A percentile compares a stretch with the other conserved stretches of the same genome.
Evolutionary conservation across 2,329 filamentous ascomycete genomes (phyloP).

Genomic region (Xylariaceae sp.): DNA sequence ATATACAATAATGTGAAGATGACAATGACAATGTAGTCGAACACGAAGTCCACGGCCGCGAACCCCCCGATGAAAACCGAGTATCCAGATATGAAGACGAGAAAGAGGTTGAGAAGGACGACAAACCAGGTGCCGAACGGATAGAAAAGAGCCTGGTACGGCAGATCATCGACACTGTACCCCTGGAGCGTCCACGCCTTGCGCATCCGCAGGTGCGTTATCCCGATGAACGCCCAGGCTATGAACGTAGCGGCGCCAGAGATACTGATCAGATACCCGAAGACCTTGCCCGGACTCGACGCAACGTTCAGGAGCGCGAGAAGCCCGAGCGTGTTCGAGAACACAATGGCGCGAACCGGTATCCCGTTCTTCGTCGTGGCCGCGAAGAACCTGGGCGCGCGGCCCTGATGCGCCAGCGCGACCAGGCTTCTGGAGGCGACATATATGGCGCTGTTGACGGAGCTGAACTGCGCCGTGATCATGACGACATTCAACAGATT

Average conservation of each 20-base stretch:
- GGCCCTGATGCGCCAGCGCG: conserved; percentile 23
- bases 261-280: conserved; percentile 27
- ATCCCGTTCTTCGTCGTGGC: conserved; percentile 25
- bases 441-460: conserved; percentile 31
- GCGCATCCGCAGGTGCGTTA: conserved; percentile 27
- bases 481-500: conserved; percentile 32
- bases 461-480: conserved; percentile 32
- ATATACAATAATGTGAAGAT: conserved; percentile 24
- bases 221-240: conserved; percentile 30
- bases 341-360: conserved; percentile 26
- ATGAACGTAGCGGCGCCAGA: conserved; percentile 27
- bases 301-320: conserved; percentile 29
- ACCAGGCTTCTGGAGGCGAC: conserved; percentile 28
- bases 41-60: conserved; percentile 24
- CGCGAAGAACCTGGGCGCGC: conserved; percentile 26
- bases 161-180: conserved; percentile 21
- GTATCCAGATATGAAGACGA: conserved; percentile 28
- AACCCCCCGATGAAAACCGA: conserved; percentile 26
- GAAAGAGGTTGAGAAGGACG: conserved; percentile 24
- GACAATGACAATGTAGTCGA: conserved; percentile 25
- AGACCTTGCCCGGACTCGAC: conserved; percentile 27
- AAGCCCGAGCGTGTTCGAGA: conserved; percentile 28
- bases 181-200: conserved; percentile 25
- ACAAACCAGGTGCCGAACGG: conserved; percentile 26
- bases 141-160: conserved; percentile 21